Evolutionary conservation across 176 grass and related monocot genomes (phyloP).

Genomic region (Pharus latifolius): DNA sequence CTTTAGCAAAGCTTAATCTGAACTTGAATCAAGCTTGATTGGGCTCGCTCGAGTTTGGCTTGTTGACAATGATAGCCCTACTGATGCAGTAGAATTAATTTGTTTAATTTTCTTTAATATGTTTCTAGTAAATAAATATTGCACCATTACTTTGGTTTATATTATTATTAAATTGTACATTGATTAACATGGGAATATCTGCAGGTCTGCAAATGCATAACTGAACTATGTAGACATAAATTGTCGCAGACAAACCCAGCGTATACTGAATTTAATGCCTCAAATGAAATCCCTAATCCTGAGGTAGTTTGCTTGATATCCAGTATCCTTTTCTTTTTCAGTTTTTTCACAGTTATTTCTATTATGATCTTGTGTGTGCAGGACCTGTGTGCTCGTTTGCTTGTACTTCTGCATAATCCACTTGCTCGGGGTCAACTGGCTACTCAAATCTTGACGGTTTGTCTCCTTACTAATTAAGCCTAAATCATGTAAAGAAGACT

Average conservation of each 20-base stretch:
- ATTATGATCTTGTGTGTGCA: constrained; percentile 22
- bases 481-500: not conserved
- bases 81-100: too few relatives aligned
- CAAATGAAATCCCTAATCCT: constrained; percentile 64
- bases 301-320: constrained; percentile 51
- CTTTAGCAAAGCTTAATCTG: too few relatives aligned
- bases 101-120: not conserved
- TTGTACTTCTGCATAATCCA: constrained; percentile 94
- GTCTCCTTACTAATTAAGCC: constrained; percentile 27
- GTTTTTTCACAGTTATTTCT: constrained; percentile 27
- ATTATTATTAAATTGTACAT: not conserved
- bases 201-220: constrained; percentile 98
- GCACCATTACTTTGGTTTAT: not conserved
- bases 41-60: too few relatives aligned
- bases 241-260: constrained; percentile 49
- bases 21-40: too few relatives aligned
- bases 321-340: constrained; percentile 6
- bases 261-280: constrained; percentile 63
- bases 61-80: too few relatives aligned
- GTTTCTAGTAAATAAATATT: constrained; percentile 4
- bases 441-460: constrained; percentile 80
- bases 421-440: constrained; percentile 81
- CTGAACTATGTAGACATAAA: constrained; percentile 82
- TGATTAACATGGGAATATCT: constrained; percentile 22
- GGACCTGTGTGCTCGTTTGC: constrained; percentile 95